A percentile compares a stretch with the other conserved stretches of the same genome.
Evolutionary conservation across 1,284 basidiomycete species (phyloP).

Genomic region (Naganishia sp.): DNA sequence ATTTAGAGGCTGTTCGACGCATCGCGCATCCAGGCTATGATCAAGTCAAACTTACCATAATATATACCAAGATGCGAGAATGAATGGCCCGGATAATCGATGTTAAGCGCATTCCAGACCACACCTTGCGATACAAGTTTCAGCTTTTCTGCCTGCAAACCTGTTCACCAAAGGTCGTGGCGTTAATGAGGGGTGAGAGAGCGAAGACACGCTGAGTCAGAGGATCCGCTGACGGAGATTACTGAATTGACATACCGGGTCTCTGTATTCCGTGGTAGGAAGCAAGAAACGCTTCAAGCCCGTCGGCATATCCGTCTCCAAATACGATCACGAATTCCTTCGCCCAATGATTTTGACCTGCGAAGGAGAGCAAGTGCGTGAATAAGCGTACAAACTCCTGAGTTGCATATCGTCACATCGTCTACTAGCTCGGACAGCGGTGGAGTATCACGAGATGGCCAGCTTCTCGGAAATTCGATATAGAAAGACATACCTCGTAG

Average conservation of each 20-base stretch:
- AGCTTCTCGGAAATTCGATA: not conserved
- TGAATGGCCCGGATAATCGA: constrained; percentile 96
- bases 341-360: constrained; percentile 87
- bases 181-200: not conserved
- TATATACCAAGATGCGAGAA: constrained; percentile 91
- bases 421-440: no score
- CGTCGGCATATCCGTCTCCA: constrained; percentile 83
- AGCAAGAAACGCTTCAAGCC: constrained; percentile 87
- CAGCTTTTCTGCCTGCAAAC: constrained; percentile 66
- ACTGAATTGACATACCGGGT: constrained; percentile 59
- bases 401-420: no score
- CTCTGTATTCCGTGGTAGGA: constrained; percentile 74
- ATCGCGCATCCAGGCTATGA: not conserved
- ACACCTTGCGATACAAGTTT: constrained; percentile 68
- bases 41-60: constrained; percentile 64
- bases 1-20: not conserved
- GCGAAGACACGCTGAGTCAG: not conserved
- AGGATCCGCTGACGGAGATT: not conserved
- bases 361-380: constrained; percentile 11
- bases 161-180: constrained; percentile 51
- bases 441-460: not conserved
- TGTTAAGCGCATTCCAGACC: constrained; percentile 90
- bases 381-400: not conserved
- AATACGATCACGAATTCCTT: constrained; percentile 86
- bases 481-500: constrained; percentile 65